Conservation (phyloP, 2,329 filamentous ascomycete genomes). For the Trichoderma pleuroti region DNA sequence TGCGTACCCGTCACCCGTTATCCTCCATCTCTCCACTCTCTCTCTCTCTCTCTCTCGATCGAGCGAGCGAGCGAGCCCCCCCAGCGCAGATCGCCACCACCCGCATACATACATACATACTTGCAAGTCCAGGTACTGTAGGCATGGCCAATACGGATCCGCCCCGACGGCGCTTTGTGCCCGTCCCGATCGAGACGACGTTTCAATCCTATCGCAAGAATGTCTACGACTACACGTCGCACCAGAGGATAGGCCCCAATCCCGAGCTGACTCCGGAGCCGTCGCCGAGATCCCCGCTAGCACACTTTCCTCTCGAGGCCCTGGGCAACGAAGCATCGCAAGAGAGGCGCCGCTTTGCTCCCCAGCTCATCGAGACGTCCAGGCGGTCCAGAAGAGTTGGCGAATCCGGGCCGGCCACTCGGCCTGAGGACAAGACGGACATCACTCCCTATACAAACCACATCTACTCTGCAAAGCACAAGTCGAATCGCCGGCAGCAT, state of each 20-base stretch:
- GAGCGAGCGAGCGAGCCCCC: neutral
- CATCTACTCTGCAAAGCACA: conserved; percentile 49
- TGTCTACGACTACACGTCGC: conserved; percentile 18
- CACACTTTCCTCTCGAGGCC: conserved; percentile 41
- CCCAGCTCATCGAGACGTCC: conserved; percentile 78
- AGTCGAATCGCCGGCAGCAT: conserved; percentile 34
- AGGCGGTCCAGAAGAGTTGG: conserved; percentile 65
- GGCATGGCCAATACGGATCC: conserved; percentile 40
- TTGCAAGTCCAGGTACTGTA: neutral
- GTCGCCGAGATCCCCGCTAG: conserved; percentile 49
- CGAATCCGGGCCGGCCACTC: conserved; percentile 59
- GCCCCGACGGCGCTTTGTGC: conserved; percentile 58
- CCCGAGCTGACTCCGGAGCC: conserved; percentile 56
- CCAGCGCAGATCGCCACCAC: conserved; percentile 7
- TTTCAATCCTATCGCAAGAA: conserved; percentile 54
- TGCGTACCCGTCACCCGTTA: neutral
- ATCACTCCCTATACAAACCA: conserved; percentile 62
- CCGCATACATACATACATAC: neutral
- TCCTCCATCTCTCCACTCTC: neutral
- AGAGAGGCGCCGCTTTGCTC: conserved; percentile 59
- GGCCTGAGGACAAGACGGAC: conserved; percentile 68
- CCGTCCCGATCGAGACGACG: conserved; percentile 70
- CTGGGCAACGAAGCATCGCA: conserved; percentile 35
- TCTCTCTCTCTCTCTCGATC: neutral
- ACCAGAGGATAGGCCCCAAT: conserved; percentile 44